These are phyloP conservation scores for Ordospora pajunii DNA, from an alignment of 371 early-diverging fungal species.

Conservation along the genomic window DNA sequence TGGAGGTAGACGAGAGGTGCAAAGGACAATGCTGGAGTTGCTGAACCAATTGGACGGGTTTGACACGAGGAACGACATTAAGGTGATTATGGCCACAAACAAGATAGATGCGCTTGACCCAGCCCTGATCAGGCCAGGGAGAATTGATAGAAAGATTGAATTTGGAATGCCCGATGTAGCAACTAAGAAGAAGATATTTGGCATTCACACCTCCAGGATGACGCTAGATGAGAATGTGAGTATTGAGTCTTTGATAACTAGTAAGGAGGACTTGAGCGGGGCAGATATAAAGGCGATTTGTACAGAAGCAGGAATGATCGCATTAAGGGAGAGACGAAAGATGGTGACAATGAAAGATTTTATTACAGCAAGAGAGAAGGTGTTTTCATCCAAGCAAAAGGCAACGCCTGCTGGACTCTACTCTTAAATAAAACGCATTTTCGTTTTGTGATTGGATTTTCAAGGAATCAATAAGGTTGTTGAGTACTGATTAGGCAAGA, in stretches of 20 bases:
- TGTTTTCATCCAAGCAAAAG: constrained; percentile 90
- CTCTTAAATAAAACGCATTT: constrained; percentile 45
- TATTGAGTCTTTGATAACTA: constrained; percentile 90
- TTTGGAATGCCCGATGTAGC: constrained; percentile 96
- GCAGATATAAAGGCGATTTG: constrained; percentile 99
- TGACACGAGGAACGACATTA: constrained; percentile 95
- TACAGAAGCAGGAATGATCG: constrained; percentile 95
- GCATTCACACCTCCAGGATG: constrained; percentile 95
- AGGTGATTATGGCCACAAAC: constrained; percentile 99
- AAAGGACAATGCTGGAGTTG: constrained; percentile 98
- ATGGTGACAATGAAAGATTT: constrained; percentile 94
- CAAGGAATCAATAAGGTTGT: too few relatives aligned
- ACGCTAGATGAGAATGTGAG: constrained; percentile 88
- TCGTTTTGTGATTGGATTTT: neutral
- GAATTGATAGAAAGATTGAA: constrained; percentile 99
- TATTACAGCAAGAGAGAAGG: constrained; percentile 94
- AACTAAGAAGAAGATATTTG: constrained; percentile 93
- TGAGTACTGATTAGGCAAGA: too few relatives aligned
- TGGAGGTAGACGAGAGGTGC: constrained; percentile 93
- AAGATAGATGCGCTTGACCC: constrained; percentile 95
- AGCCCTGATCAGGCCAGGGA: constrained; percentile 96
- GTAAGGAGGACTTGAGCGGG: constrained; percentile 94
- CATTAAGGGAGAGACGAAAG: constrained; percentile 95
- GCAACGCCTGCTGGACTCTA: constrained; percentile 57
- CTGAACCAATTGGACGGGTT: constrained; percentile 99